These are phyloP conservation scores for Diaporthe sp. DNA, from an alignment of 2,329 filamentous ascomycete species.

Conservation along the genomic window DNA sequence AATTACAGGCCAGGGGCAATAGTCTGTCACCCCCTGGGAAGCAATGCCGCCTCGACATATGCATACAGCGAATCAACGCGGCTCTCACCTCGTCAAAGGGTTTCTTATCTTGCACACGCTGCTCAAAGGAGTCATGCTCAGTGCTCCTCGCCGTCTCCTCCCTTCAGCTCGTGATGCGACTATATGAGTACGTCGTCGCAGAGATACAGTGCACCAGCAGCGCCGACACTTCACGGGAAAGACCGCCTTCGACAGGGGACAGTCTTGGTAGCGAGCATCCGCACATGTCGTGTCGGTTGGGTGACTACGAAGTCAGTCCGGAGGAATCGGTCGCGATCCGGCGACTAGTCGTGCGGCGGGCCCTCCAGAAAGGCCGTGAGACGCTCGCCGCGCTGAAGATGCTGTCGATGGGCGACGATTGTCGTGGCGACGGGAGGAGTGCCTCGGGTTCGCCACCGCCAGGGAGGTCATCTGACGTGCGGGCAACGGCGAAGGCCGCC, in stretches of 20 bases:
- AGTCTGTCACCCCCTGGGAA: neutral
- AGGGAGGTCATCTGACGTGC: too few relatives aligned
- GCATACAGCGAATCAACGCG: neutral
- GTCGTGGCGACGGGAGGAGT: neutral
- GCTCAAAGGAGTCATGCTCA: slow-evolving; percentile 6
- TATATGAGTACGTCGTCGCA: neutral
- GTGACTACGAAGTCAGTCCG: slow-evolving; percentile 10
- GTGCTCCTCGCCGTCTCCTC: neutral
- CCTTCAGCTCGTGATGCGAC: neutral
- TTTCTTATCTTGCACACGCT: neutral
- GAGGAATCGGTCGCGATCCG: neutral
- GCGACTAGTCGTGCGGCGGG: neutral
- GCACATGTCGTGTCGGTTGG: slow-evolving; percentile 7
- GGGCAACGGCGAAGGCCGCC: neutral
- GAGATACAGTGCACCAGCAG: neutral
- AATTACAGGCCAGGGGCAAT: neutral
- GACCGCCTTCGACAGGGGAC: neutral
- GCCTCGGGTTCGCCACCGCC: neutral
- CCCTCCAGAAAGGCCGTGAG: neutral
- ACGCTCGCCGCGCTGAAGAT: neutral
- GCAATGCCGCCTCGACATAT: neutral
- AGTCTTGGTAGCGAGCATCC: neutral
- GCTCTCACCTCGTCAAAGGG: neutral
- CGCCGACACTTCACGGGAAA: neutral
- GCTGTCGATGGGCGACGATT: neutral